These are phyloP conservation scores for Calonectria leucothoes DNA, from an alignment of 2,329 filamentous ascomycete genomes.

Conservation along the genomic window DNA sequence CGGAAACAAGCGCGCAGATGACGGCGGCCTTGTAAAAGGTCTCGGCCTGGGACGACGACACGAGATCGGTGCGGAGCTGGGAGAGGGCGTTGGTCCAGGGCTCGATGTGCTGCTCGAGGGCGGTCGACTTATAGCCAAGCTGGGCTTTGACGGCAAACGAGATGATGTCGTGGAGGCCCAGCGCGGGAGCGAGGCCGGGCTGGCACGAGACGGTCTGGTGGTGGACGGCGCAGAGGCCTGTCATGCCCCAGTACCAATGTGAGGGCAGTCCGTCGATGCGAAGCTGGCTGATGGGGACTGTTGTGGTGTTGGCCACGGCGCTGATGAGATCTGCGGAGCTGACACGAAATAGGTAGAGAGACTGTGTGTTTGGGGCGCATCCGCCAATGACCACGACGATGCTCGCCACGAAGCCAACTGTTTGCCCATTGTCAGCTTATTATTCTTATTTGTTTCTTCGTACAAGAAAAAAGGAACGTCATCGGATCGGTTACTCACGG, in stretches of 20 bases:
- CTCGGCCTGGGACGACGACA: constrained; percentile 3
- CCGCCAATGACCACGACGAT: constrained; percentile 23
- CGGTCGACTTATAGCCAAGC: neutral
- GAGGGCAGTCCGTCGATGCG: constrained; percentile 21
- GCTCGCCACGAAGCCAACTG: constrained; percentile 27
- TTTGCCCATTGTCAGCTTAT: neutral
- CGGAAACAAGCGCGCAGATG: constrained; percentile 16
- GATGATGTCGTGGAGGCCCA: constrained; percentile 21
- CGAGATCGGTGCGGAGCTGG: constrained; percentile 16
- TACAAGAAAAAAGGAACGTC: too few relatives aligned
- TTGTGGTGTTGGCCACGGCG: constrained; percentile 22
- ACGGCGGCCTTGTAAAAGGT: constrained; percentile 22
- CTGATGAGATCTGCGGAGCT: constrained; percentile 23
- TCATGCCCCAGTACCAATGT: constrained; percentile 32
- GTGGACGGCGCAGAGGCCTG: constrained; percentile 20
- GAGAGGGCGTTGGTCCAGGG: constrained; percentile 24
- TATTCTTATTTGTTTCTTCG: neutral
- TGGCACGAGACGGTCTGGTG: constrained; percentile 13
- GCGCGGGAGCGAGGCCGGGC: constrained; percentile 18
- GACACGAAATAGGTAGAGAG: constrained; percentile 30
- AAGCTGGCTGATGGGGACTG: constrained; percentile 6
- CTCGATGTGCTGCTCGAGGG: neutral
- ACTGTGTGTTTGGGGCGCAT: constrained; percentile 21
- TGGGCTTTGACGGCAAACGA: constrained; percentile 18
- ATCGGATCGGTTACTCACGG: neutral